Evolutionary conservation across 495 filamentous ascomycete species (phyloP).

Genomic region (Aspergillus hancockii): DNA sequence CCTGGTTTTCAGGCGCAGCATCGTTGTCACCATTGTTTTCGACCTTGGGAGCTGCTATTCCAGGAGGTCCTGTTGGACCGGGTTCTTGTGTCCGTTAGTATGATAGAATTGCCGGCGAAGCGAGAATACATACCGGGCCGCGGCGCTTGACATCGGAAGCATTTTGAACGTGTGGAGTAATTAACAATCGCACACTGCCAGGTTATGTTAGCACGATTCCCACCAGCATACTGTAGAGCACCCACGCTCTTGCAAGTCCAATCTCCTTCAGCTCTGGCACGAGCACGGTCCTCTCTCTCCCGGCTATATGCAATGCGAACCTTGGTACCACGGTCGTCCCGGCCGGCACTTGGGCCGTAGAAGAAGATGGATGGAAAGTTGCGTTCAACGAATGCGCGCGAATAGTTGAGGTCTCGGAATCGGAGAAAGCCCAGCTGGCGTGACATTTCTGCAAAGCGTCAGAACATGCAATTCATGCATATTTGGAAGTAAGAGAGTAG

Average conservation of each 20-base stretch:
- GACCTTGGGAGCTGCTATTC: slow-evolving; percentile 37
- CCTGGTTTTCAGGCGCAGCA: slow-evolving; percentile 68
- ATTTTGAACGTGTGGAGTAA: slow-evolving; percentile 66
- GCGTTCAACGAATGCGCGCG: slow-evolving; percentile 64
- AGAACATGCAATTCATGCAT: background rate
- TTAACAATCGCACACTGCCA: slow-evolving; percentile 72
- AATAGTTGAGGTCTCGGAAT: slow-evolving; percentile 59
- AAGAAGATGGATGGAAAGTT: slow-evolving; percentile 66
- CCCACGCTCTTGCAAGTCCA: slow-evolving; percentile 76
- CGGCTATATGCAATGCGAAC: slow-evolving; percentile 60
- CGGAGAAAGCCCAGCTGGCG: slow-evolving; percentile 68
- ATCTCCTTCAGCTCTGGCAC: slow-evolving; percentile 61
- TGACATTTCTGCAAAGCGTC: slow-evolving; percentile 50
- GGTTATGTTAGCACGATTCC: slow-evolving; percentile 7
- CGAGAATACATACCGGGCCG: slow-evolving; percentile 59
- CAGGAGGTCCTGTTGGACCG: slow-evolving; percentile 30
- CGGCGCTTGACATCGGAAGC: slow-evolving; percentile 73
- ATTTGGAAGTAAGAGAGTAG: background rate
- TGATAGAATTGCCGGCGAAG: background rate
- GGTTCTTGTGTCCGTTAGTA: slow-evolving; percentile 27
- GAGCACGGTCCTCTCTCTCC: slow-evolving; percentile 56
- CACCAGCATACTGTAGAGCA: slow-evolving; percentile 5
- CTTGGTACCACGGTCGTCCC: slow-evolving; percentile 56
- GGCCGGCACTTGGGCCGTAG: slow-evolving; percentile 45
- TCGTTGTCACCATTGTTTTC: slow-evolving; percentile 78